Evolutionary conservation across 2,329 filamentous ascomycete genomes (phyloP).

Genomic region (Talaromyces rugulosus): DNA sequence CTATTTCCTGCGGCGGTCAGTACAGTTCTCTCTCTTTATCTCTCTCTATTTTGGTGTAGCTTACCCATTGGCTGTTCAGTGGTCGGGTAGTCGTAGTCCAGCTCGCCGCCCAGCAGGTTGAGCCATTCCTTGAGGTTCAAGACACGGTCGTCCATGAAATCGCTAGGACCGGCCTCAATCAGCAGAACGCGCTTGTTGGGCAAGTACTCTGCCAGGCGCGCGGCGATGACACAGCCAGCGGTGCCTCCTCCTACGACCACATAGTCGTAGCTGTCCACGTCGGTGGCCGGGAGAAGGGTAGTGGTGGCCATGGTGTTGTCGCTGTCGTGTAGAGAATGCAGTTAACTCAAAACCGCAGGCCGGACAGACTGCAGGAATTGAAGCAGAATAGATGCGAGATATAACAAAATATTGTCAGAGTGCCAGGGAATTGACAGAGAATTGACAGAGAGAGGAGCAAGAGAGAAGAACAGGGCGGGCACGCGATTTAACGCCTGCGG

Average conservation of each 20-base stretch:
- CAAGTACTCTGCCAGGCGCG: slow-evolving; percentile 75
- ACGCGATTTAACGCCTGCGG: neutral
- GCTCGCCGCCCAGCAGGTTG: slow-evolving; percentile 74
- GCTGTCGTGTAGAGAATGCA: neutral
- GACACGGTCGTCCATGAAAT: slow-evolving; percentile 83
- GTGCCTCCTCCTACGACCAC: slow-evolving; percentile 82
- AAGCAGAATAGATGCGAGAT: neutral
- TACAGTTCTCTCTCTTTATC: neutral
- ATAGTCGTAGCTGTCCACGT: slow-evolving; percentile 72
- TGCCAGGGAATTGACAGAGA: neutral
- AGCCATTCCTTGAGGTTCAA: slow-evolving; percentile 86
- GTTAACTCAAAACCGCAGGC: neutral
- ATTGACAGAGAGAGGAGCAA: neutral
- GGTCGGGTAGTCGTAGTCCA: slow-evolving; percentile 88
- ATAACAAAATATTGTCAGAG: no score
- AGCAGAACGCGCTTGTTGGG: slow-evolving; percentile 76
- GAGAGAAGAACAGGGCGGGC: neutral
- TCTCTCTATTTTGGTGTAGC: slow-evolving; percentile 9
- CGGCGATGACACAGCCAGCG: slow-evolving; percentile 78
- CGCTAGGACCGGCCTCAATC: slow-evolving; percentile 84
- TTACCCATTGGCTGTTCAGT: slow-evolving; percentile 78
- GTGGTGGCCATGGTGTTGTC: slow-evolving; percentile 49
- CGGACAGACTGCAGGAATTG: neutral
- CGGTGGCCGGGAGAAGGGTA: slow-evolving; percentile 59
- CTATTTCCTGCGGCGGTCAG: slow-evolving; percentile 63